Conservation (phyloP, 106 monocot genomes). For the Apostasia ramifera region DNA sequence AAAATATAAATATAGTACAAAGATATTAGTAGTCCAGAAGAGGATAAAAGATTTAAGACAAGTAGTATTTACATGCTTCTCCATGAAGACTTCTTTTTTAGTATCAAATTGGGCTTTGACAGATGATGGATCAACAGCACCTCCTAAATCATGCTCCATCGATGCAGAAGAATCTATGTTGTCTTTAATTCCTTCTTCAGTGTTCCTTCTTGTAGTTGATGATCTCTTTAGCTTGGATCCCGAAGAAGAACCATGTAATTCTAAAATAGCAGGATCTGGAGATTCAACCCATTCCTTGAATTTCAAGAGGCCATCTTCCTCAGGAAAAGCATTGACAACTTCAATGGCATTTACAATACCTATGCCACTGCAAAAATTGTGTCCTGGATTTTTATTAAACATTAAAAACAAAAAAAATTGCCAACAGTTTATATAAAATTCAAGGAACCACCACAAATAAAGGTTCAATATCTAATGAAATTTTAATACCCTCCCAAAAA, state of each 20-base stretch:
- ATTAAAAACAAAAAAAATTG: too few species aligned
- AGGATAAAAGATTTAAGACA: background rate
- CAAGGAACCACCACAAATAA: background rate
- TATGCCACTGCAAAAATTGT: conserved; percentile 64
- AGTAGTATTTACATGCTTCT: conserved; percentile 50
- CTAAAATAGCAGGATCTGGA: conserved; percentile 78
- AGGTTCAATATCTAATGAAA: too few species aligned
- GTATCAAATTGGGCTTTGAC: conserved; percentile 14
- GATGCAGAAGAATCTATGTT: conserved; percentile 10
- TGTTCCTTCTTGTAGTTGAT: conserved; percentile 15
- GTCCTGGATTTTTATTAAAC: background rate
- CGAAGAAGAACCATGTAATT: conserved; percentile 40
- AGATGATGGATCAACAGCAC: conserved; percentile 21
- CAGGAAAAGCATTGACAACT: conserved; percentile 88
- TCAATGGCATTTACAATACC: conserved; percentile 99
- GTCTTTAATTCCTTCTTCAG: conserved; percentile 15
- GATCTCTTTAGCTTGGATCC: conserved; percentile 25
- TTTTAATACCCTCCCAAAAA: too few species aligned
- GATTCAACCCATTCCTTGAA: conserved; percentile 94
- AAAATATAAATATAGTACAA: conserved; percentile 5
- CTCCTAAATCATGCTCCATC: conserved; percentile 11
- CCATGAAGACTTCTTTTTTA: conserved; percentile 60
- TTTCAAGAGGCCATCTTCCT: conserved; percentile 76
- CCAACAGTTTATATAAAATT: background rate
- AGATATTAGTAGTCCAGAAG: background rate